These are phyloP conservation scores for Trichoderma atroviride DNA, from an alignment of 2,329 filamentous ascomycete genomes.

Conservation along the genomic window DNA sequence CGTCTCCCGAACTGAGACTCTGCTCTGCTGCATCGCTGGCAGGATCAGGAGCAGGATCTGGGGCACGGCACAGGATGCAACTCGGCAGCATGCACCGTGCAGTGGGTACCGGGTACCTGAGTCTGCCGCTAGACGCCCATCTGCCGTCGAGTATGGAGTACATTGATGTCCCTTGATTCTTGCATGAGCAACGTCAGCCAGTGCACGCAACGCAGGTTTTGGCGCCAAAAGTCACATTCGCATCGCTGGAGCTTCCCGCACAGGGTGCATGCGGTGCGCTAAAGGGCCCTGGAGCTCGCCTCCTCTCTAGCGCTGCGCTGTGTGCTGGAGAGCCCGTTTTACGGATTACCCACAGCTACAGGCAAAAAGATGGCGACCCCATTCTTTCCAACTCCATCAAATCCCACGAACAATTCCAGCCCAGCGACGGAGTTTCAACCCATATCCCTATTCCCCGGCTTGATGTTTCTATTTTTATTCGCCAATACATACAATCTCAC, in stretches of 20 bases:
- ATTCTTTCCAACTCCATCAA: conserved; percentile 2
- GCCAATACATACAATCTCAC: background rate
- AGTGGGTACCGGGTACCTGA: conserved; percentile 1
- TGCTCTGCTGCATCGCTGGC: background rate
- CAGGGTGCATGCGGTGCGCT: background rate
- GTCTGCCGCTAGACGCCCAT: background rate
- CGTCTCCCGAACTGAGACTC: background rate
- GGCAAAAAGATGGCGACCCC: background rate
- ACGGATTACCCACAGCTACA: conserved; percentile 2
- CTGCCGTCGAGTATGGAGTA: background rate
- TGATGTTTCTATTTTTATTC: background rate
- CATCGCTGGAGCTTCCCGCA: background rate
- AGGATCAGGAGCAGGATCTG: background rate
- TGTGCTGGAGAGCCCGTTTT: background rate
- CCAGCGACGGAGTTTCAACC: background rate
- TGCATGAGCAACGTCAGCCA: background rate
- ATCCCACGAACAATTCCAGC: conserved; percentile 19
- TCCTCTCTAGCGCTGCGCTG: background rate
- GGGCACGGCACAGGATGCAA: background rate
- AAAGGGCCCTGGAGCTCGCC: background rate
- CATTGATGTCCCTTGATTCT: too few species aligned
- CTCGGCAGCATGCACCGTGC: background rate
- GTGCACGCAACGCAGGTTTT: background rate
- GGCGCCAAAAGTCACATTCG: background rate
- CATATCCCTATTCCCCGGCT: background rate